Base-by-base conservation (phyloP, 345 rosid species). In the Citrus inodora region DNA sequence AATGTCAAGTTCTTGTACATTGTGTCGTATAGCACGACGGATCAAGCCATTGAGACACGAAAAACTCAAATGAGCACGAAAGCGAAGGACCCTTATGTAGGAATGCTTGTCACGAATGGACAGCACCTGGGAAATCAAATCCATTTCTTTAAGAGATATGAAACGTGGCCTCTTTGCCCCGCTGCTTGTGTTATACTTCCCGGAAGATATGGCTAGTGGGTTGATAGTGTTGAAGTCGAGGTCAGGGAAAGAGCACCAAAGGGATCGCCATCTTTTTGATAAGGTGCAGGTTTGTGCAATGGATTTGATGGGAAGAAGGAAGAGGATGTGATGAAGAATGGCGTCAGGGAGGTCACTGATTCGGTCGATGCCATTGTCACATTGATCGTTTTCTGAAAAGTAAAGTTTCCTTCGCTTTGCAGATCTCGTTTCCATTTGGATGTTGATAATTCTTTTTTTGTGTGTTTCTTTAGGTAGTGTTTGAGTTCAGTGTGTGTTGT, bases 201-300 rank as follows among this genome's bases (percentile, higher is more conserved):
- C 25, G 5, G 83, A 32, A 33, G 66, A 17, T 25, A 27, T 14
- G n/a, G 42, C 58, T 3, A 24, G 9, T 19, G 82, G 78, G 71
- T 83, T 67, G 16, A 89, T 75, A 59, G 90, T 74, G 63, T 91
- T 92, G 87, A 95, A 95, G 80, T 93, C 98, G 4, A 95, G 98
- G 76, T 95, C 98, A 3, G 98, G 98, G 53, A 92, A 88, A 19
- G 98, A 84, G 73, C 79, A 87, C 95, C 97, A 91, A 7, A 93
- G 86, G 46, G 87, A 86, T 79, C 92, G 80, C 92, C 93, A 95
- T 61, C 92, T 70, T 85, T 85, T 92, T 0, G 97, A 93, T 30
- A 95, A 78, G 17, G 79, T 71, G 80, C 92, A 85, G 30, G 90
- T 90, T 81, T 73, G 86, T 0, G 95, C 98, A 22, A 86, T 85